Conservation (phyloP, 331 rosid genomes). For the Malus hybrid region DNA sequence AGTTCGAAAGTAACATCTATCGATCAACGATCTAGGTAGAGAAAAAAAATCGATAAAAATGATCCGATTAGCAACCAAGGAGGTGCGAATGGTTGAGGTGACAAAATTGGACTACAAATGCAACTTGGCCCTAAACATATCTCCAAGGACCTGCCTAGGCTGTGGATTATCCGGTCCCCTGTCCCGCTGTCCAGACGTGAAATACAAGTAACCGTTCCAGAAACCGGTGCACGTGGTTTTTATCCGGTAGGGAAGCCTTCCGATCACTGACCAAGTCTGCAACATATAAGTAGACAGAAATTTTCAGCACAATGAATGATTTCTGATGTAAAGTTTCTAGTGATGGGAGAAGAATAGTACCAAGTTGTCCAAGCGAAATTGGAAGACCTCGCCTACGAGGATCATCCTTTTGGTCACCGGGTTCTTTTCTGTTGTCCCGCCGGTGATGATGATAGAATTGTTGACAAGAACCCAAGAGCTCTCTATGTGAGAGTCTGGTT, state of each 20-base stretch:
- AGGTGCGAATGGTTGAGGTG: background rate
- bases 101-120: conserved; percentile 11
- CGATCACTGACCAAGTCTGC: conserved; percentile 88
- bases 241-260: conserved; percentile 81
- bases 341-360: conserved; percentile 27
- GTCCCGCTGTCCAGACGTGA: conserved; percentile 89
- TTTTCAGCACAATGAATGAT: background rate
- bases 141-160: conserved; percentile 61
- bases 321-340: background rate
- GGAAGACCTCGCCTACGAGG: conserved; percentile 81
- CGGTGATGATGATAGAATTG: conserved; percentile 65
- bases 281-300: background rate
- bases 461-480: conserved; percentile 69
- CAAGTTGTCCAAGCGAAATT: conserved; percentile 47
- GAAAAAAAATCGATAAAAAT: background rate
- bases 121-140: conserved; percentile 77
- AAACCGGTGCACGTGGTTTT: conserved; percentile 74
- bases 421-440: conserved; percentile 91
- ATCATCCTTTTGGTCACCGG: conserved; percentile 71
- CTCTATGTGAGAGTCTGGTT: conserved; percentile 87
- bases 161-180: conserved; percentile 86
- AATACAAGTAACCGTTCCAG: conserved; percentile 82
- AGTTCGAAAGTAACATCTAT: background rate
- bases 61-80: background rate
- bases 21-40: background rate